Evolutionary conservation across 176 grass and related monocot genomes (phyloP), one percentile per base, ranked within the genome.

Genomic region (Aegilops longissima): DNA sequence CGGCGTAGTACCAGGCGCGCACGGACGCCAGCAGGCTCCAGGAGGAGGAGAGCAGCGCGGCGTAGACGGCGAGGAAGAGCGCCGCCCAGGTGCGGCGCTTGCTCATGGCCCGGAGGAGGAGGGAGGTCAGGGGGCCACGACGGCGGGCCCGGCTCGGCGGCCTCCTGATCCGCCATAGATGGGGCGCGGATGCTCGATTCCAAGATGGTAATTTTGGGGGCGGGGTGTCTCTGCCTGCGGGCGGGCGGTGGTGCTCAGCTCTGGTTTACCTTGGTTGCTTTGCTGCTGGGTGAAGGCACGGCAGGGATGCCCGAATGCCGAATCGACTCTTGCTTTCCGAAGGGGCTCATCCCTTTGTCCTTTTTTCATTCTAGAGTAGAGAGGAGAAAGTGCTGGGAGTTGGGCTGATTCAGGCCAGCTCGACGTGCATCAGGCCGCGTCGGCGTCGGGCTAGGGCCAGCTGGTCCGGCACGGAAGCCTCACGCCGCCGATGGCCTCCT

Each of bases 1-100:
- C 5, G 5, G 80, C 13, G 84, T 90, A 87, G 89, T 98, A 93
- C 96, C 96, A 98, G 58, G 93, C 87, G 79, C 91, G 91, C 54
- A 95, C 91, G 67, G 91, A 91, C 20, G 86, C 52, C 3, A 94
- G 83, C 12, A 95, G 78, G 24, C 69, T 84, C 96, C 96, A 98
- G 8, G 90, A 95, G 5, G 89, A 98, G 74, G 47, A 90, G 63
- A 98, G 88, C 35, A 95, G 90, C 18, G 84, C 21, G 14, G 90
- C 79, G 93, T 98, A 98, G 8, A 90, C 91, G 47, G 90, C 38
- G 5, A 98, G 89, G 90, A 98, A 95, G 73, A 98, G 89, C 9
- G 36, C 70, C 29, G 78, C 90, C 96, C 96, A 98, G 6, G 93
- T 98, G 20, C 96, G 86, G 3, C 96, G 73, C 80, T 85, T 95